Percentiles rank a stretch among this genome's conserved stretches.
Evolutionary conservation across 106 monocot genomes (phyloP).

Genomic region (Acanthochlamys bracteata): DNA sequence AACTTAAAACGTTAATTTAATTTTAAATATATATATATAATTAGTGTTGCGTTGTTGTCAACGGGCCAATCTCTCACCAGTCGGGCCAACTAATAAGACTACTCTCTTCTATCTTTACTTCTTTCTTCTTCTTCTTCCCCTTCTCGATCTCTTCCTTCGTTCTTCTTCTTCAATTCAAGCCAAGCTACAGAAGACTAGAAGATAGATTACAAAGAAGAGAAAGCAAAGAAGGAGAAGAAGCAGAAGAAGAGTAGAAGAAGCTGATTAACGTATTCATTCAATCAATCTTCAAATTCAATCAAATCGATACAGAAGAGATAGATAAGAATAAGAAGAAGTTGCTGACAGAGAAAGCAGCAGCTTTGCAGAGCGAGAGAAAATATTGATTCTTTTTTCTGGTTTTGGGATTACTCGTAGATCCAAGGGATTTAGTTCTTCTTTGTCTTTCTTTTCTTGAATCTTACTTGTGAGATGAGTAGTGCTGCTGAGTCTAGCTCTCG

Average conservation of each 20-base stretch:
- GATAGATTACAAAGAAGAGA: too few relatives aligned
- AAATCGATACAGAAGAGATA: neutral
- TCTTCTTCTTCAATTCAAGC: neutral
- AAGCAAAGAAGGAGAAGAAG: too few relatives aligned
- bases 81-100: neutral
- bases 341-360: neutral
- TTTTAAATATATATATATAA: too few relatives aligned
- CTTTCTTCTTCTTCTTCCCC: neutral
- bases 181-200: too few relatives aligned
- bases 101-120: neutral
- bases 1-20: too few relatives aligned
- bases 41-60: too few relatives aligned
- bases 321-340: neutral
- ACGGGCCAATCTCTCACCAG: too few relatives aligned
- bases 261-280: too few relatives aligned
- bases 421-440: neutral
- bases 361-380: neutral
- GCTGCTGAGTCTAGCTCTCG: constrained; percentile 23
- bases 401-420: neutral
- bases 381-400: neutral
- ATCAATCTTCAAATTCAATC: too few relatives aligned
- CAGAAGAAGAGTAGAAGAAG: too few relatives aligned
- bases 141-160: neutral
- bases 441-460: neutral
- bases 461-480: neutral